Evolutionary conservation across 352 stramenopile species (phyloP).

Genomic region (Globisporangium polare): DNA sequence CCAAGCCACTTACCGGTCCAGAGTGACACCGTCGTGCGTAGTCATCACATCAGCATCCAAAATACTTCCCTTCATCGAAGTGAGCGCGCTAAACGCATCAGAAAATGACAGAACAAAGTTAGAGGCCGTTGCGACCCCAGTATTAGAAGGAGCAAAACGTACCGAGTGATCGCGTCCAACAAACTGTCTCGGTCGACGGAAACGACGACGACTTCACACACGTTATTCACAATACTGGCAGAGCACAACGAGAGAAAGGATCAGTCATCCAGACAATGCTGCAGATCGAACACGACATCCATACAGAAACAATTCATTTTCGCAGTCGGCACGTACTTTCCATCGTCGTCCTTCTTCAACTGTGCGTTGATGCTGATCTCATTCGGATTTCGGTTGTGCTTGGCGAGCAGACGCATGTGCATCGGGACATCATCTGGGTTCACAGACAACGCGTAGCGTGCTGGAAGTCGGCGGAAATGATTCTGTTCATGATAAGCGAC

Average conservation of each 20-base stretch:
- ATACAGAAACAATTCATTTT: too few relatives aligned
- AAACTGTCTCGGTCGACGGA: constrained; percentile 75
- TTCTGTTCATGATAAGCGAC: constrained; percentile 21
- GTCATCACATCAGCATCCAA: constrained; percentile 86
- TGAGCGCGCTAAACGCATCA: constrained; percentile 38
- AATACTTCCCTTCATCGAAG: constrained; percentile 84
- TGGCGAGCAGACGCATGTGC: constrained; percentile 81
- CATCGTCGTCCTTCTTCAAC: constrained; percentile 84
- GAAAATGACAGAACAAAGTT: not conserved
- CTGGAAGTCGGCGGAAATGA: constrained; percentile 76
- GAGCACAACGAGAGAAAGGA: not conserved
- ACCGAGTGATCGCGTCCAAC: constrained; percentile 73
- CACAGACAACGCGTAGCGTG: constrained; percentile 78
- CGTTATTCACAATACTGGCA: constrained; percentile 61
- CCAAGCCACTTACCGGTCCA: constrained; percentile 38
- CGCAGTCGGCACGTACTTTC: constrained; percentile 54
- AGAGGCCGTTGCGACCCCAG: not conserved
- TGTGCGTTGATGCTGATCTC: constrained; percentile 82
- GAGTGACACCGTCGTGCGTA: constrained; percentile 66
- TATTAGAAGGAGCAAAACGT: not conserved
- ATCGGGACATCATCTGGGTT: constrained; percentile 86
- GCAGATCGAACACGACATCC: not conserved
- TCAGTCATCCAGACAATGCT: not conserved
- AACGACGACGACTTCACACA: constrained; percentile 82
- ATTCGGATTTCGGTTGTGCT: constrained; percentile 76